Percentiles rank a stretch among this genome's conserved stretches.
These are phyloP conservation scores for Amanita subjunquillea DNA, from an alignment of 768 basidiomycete species.

Conservation along the genomic window DNA sequence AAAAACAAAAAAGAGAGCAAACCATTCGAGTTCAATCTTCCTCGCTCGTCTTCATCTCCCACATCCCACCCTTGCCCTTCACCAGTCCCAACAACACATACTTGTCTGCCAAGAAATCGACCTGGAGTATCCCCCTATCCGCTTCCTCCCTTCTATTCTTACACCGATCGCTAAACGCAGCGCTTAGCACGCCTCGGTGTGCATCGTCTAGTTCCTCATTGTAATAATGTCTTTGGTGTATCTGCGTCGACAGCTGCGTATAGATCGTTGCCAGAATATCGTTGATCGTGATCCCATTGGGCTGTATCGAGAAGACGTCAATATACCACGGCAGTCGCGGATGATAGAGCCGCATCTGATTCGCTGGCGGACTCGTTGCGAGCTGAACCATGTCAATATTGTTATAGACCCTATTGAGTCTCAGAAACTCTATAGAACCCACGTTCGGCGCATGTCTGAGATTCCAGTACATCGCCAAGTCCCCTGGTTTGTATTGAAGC, in stretches of 20 bases:
- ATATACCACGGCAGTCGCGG: constrained; percentile 57
- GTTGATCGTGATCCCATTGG: constrained; percentile 46
- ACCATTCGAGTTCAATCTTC: not conserved
- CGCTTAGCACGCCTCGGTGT: constrained; percentile 32
- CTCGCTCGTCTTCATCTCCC: constrained; percentile 49
- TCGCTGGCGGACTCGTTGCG: constrained; percentile 39
- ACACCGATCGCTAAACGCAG: constrained; percentile 37
- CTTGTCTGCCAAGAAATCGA: constrained; percentile 52
- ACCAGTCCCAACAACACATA: constrained; percentile 43
- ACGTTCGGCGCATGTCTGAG: constrained; percentile 29
- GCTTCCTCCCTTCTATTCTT: constrained; percentile 19
- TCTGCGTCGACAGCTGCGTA: constrained; percentile 29
- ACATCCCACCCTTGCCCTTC: constrained; percentile 46
- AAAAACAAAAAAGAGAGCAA: not conserved
- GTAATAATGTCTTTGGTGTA: constrained; percentile 44
- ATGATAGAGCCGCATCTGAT: constrained; percentile 46
- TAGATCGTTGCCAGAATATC: constrained; percentile 44
- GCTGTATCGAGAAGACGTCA: constrained; percentile 36
- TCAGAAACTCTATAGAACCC: constrained; percentile 30
- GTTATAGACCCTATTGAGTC: constrained; percentile 30
- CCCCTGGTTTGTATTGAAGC: constrained; percentile 15
- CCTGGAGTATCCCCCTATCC: constrained; percentile 35
- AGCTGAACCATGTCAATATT: constrained; percentile 43
- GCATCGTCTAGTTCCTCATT: constrained; percentile 42
- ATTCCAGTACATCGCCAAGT: constrained; percentile 37